Evolutionary conservation across 2,329 filamentous ascomycete genomes (phyloP).

Genomic region (Corinectria fuckeliana): DNA sequence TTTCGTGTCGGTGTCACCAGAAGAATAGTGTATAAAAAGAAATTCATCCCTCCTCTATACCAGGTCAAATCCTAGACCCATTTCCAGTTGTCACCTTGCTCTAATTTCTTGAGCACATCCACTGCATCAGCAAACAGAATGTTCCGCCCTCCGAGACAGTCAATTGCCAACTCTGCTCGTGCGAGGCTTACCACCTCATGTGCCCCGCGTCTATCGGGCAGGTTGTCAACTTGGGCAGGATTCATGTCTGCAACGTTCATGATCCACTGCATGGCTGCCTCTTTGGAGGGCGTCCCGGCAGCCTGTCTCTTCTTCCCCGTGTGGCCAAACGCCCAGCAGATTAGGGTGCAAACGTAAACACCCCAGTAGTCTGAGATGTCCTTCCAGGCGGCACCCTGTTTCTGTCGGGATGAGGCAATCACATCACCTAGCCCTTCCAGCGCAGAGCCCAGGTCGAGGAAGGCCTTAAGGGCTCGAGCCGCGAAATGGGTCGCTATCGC

Average conservation of each 20-base stretch:
- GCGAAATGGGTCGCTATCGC: constrained; percentile 57
- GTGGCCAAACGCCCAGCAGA: constrained; percentile 65
- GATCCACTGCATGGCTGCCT: constrained; percentile 46
- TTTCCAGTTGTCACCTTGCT: constrained; percentile 50
- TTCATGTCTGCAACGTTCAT: constrained; percentile 49
- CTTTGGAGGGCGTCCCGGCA: constrained; percentile 31
- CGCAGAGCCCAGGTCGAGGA: constrained; percentile 43
- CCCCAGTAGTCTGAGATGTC: constrained; percentile 61
- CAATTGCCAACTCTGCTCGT: constrained; percentile 53
- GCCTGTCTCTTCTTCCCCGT: constrained; percentile 28
- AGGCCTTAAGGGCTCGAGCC: constrained; percentile 56
- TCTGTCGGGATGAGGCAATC: constrained; percentile 7
- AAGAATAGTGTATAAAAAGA: neutral
- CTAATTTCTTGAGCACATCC: constrained; percentile 58
- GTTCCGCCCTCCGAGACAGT: constrained; percentile 56
- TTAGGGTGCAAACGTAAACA: constrained; percentile 62
- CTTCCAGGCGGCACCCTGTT: constrained; percentile 30
- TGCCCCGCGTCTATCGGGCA: constrained; percentile 51
- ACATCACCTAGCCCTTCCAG: neutral
- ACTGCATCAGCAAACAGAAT: constrained; percentile 61
- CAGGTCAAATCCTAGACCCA: constrained; percentile 16
- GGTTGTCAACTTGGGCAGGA: constrained; percentile 47
- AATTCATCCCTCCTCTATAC: constrained; percentile 2
- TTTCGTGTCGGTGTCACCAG: neutral
- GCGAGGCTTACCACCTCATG: constrained; percentile 56